Conservation (phyloP, 768 basidiomycete species). For the Cystobasidium tubakii region DNA sequence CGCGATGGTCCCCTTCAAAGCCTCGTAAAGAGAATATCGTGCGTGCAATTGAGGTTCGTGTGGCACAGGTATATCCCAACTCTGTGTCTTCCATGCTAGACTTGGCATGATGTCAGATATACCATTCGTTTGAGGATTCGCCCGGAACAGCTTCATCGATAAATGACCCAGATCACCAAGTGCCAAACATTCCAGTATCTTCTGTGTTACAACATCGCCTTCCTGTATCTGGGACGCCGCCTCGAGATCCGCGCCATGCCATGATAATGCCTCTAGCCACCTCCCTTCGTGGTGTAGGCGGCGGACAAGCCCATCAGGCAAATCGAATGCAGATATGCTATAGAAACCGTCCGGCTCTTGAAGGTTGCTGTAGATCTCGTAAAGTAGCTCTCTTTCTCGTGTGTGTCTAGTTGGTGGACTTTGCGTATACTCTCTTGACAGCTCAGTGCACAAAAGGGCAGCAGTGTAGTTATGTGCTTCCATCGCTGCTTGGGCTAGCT, state of each 20-base stretch:
- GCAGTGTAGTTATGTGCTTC: not conserved
- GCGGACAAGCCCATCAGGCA: slow-evolving; percentile 71
- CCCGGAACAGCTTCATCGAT: slow-evolving; percentile 60
- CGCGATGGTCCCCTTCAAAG: not conserved
- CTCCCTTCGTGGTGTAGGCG: slow-evolving; percentile 87
- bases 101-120: slow-evolving; percentile 61
- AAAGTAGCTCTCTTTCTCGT: slow-evolving; percentile 64
- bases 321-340: slow-evolving; percentile 72
- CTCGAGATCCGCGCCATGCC: slow-evolving; percentile 79
- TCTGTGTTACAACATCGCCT: slow-evolving; percentile 52
- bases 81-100: slow-evolving; percentile 87
- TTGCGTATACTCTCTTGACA: not conserved
- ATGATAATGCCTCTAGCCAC: slow-evolving; percentile 83
- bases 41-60: not conserved
- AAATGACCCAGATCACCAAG: slow-evolving; percentile 83
- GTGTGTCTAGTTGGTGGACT: not conserved
- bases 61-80: slow-evolving; percentile 70
- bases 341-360: slow-evolving; percentile 99
- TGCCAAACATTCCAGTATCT: slow-evolving; percentile 73
- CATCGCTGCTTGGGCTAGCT: not conserved
- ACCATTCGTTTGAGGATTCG: slow-evolving; percentile 38
- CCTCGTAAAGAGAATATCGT: not conserved
- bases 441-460: not conserved
- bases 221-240: slow-evolving; percentile 51
- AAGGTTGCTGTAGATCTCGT: slow-evolving; percentile 87